These are phyloP conservation scores for Astrephomene gubernaculifera DNA, from an alignment of 139 green algal species.

Conservation along the genomic window DNA sequence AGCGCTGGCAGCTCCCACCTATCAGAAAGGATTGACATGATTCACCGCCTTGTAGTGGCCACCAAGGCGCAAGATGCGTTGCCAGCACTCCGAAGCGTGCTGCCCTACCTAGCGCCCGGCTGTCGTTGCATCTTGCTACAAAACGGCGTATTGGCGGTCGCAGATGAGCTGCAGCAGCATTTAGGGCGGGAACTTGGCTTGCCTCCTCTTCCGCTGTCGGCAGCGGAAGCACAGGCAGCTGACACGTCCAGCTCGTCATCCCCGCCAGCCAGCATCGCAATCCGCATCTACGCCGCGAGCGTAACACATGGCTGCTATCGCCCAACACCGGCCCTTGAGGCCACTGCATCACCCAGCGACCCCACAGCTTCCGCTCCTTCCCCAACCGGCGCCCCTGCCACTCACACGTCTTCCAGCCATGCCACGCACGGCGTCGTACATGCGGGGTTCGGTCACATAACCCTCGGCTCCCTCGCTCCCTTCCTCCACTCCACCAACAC, in stretches of 20 bases:
- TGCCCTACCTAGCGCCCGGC: neutral
- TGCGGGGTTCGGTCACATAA: conserved; percentile 21
- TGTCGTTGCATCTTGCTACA: conserved; percentile 47
- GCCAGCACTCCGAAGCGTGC: conserved; percentile 15
- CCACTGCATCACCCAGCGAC: too few species aligned
- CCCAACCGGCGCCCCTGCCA: neutral
- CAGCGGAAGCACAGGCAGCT: too few species aligned
- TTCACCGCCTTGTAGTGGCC: neutral
- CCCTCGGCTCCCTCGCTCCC: conserved; percentile 21
- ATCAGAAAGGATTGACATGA: neutral
- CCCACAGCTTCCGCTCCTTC: neutral
- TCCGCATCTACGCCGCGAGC: conserved; percentile 36
- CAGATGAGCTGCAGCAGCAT: conserved; percentile 24
- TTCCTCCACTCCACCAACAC: neutral
- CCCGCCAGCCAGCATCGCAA: neutral
- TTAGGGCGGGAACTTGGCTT: neutral
- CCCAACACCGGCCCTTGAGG: neutral
- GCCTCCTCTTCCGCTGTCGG: neutral
- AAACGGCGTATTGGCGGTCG: conserved; percentile 51
- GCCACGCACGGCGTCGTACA: conserved; percentile 44
- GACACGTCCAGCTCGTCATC: too few species aligned
- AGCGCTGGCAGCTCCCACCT: neutral
- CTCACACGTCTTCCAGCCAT: too few species aligned
- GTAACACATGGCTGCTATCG: conserved; percentile 52
- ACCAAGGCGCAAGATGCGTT: conserved; percentile 20